Evolutionary conservation across 2,329 filamentous ascomycete genomes (phyloP).

Genomic region (Fusarium transvaalense): DNA sequence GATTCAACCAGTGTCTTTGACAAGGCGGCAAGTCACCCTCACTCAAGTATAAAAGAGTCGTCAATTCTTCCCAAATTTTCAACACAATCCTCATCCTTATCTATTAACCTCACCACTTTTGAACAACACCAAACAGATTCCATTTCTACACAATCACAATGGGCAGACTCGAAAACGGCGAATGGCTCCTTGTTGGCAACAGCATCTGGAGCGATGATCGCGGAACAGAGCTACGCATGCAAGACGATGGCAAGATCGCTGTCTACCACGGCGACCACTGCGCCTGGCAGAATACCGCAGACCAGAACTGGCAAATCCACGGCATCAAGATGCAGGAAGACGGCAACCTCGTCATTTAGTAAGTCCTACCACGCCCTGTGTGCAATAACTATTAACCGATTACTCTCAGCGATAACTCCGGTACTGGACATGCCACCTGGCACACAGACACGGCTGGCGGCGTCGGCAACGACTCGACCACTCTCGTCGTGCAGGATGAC

Average conservation of each 20-base stretch:
- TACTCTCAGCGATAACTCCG: neutral
- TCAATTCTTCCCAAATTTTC: neutral
- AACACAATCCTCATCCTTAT: neutral
- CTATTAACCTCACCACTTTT: neutral
- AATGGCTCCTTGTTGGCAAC: slow-evolving; percentile 22
- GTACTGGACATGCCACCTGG: slow-evolving; percentile 8
- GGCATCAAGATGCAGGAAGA: slow-evolving; percentile 18
- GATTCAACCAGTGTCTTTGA: no score
- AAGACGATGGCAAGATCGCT: slow-evolving; percentile 18
- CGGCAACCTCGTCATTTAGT: slow-evolving; percentile 16
- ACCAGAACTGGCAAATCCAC: neutral
- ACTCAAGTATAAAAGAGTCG: neutral
- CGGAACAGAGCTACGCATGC: slow-evolving; percentile 17
- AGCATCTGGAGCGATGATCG: slow-evolving; percentile 20
- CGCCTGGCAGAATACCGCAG: slow-evolving; percentile 6
- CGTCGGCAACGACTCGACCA: neutral
- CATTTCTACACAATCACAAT: neutral
- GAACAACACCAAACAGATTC: no score
- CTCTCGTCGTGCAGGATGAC: slow-evolving; percentile 10
- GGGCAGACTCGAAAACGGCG: slow-evolving; percentile 16
- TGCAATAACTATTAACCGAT: neutral
- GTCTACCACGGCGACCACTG: slow-evolving; percentile 13
- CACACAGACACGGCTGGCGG: slow-evolving; percentile 3
- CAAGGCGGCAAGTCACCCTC: neutral
- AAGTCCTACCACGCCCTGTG: neutral